Evolutionary conservation across 2,329 filamentous ascomycete genomes (phyloP).

Genomic region (Aspergillus ibericus): DNA sequence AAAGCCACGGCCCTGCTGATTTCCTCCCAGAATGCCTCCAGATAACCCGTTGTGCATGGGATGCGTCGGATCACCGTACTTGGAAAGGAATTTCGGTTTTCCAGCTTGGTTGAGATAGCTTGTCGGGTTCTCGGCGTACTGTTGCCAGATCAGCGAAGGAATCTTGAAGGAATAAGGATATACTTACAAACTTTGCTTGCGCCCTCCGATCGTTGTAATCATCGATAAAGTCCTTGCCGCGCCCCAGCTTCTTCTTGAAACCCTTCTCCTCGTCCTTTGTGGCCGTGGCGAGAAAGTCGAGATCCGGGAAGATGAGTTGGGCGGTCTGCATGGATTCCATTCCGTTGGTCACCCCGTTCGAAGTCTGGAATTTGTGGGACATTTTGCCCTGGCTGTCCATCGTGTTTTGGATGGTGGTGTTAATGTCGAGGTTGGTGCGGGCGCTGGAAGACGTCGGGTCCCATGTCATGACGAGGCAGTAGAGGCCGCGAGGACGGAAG

Average conservation of each 20-base stretch:
- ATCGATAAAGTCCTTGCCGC: slow-evolving; percentile 6
- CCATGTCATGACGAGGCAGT: slow-evolving; percentile 9
- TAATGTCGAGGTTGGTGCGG: not conserved
- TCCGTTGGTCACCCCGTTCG: slow-evolving; percentile 1
- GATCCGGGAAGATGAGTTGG: slow-evolving; percentile 3
- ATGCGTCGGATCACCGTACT: slow-evolving; percentile 1
- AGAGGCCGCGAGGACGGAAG: slow-evolving; percentile 8
- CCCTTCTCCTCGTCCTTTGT: slow-evolving; percentile 1
- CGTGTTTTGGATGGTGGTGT: not conserved
- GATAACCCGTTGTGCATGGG: not conserved
- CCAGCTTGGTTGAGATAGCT: slow-evolving; percentile 3
- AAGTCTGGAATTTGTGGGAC: slow-evolving; percentile 1
- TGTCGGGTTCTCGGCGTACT: not conserved
- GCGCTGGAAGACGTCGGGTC: not conserved
- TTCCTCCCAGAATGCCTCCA: not conserved
- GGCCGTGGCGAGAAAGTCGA: not conserved
- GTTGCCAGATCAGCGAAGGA: not conserved
- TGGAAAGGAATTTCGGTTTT: slow-evolving; percentile 1
- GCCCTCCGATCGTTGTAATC: slow-evolving; percentile 8
- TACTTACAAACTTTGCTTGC: slow-evolving; percentile 7
- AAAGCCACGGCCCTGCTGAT: not conserved
- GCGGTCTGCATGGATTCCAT: slow-evolving; percentile 1
- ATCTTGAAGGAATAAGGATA: not conserved
- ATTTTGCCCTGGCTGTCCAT: not conserved
- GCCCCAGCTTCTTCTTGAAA: not conserved